Base-by-base conservation (phyloP, 2,329 filamentous ascomycete species). In the Stenocarpella maydis region DNA sequence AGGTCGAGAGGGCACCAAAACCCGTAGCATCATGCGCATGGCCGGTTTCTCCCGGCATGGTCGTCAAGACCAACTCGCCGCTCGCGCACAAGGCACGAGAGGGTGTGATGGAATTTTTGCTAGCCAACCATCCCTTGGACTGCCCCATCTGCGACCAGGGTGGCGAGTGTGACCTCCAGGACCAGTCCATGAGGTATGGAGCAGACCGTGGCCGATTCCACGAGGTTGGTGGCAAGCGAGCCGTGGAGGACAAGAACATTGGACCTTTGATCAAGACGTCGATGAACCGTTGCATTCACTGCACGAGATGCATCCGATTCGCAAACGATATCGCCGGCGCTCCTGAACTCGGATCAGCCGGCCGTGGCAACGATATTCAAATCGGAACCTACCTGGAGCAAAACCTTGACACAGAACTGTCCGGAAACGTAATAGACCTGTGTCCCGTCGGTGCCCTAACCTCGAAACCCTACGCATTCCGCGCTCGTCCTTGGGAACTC, bases 281-380 rank as follows among this genome's bases (percentile, higher is more conserved):
- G 61, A 99, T 99, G 96, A 99, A 99, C 87, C 90, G 96, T 80
- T 99, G 96, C 83, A 99, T 99, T 78, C 96, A 99, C 86, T 99
- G 96, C 87, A 99, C 96, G 73, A 91, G 96, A 78, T 99, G 96
- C 83, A 90, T 99, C 76, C 94, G 96, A 78, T 99, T 99, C 82
- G 93, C 96, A 80, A 99, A 98, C 83, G 96, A 99, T 78, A 87
- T 99, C 77, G 96, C 96, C 72, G 96, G 96, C 77, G 96, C 96
- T 71, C 94, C 96, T 43, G 96, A 99, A 82, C 88, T 99, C 77
- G 96, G 96, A 75, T 97, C 95, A 43, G 92, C 92, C 37, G 96
- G 96, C 78, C 93, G 96, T 85, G 96, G 96, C 79, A 98, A 98
- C 82, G 93, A 97, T 81, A 89, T 99, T 77, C 95, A 99, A 82